phyloP scores from a whole-genome alignment of 768 basidiomycete species.

The Pluteus cervinus region DNA sequence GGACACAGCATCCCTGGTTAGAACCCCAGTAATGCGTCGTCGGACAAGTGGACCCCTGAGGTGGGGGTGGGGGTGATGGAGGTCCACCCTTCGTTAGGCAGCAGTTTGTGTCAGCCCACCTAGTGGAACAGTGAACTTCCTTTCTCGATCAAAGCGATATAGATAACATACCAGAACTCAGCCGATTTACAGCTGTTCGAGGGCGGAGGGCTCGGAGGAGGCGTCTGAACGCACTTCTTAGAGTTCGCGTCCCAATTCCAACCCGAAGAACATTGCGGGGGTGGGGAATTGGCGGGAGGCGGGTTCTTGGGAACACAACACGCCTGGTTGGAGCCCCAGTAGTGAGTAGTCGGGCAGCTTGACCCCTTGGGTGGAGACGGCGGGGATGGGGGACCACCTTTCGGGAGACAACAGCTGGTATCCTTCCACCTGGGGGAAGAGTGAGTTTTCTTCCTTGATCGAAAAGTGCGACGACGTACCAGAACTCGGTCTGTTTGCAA shows the following conservation, averaged over 20 bases:
- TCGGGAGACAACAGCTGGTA: conserved; percentile 6
- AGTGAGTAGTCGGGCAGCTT: conserved; percentile 29
- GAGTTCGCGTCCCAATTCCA: conserved; percentile 40
- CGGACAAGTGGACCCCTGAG: conserved; percentile 8
- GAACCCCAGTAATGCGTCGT: conserved; percentile 43
- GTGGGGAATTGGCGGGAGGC: conserved; percentile 28
- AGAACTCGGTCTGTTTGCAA: neutral
- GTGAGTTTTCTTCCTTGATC: no score
- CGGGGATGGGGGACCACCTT: conserved; percentile 13
- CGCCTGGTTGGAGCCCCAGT: conserved; percentile 39
- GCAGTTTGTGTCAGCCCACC: conserved; percentile 5
- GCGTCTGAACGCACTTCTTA: conserved; percentile 32
- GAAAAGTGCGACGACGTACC: no score
- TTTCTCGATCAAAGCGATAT: no score
- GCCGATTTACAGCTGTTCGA: conserved; percentile 6
- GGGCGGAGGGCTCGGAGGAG: conserved; percentile 25
- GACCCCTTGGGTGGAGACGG: conserved; percentile 9
- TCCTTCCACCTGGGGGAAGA: conserved; percentile 3
- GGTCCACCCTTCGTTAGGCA: conserved; percentile 10
- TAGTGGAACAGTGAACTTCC: no score
- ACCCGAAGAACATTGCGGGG: conserved; percentile 41
- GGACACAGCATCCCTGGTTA: conserved; percentile 46
- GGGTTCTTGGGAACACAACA: conserved; percentile 51
- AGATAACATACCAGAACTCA: neutral
- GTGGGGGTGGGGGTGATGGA: conserved; percentile 11